Base-by-base conservation (phyloP, 1,284 basidiomycete genomes). In the Fomitopsis schrenkii region DNA sequence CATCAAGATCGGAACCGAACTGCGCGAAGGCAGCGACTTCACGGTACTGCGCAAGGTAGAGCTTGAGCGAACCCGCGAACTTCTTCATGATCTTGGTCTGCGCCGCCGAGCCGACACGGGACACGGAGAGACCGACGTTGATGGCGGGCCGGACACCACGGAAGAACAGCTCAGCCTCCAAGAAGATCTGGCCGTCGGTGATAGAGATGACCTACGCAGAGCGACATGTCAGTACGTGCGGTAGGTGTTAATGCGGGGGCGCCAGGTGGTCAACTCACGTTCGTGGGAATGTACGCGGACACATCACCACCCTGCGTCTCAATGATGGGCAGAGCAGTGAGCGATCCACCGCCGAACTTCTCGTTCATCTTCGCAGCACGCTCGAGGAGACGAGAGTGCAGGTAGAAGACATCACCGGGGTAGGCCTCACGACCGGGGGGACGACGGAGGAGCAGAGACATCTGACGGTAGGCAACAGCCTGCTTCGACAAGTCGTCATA, bases 271-370 rank as follows among this genome's bases (percentile, higher is more conserved):
- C 10, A 44, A 79, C 87, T 62, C 67, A 93, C 88, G 77, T 93
- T 88, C 58, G 90, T 91, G 62, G 90, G 90, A 74, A 97, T 97
- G 83, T 98, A 97, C 57, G 95, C 95, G 59, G 95, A 99, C 76
- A 99, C 97, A 88, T 99, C 97, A 91, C 97, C 97, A 90, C 97
- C 97, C 84, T 99, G 97, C 74, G 97, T 98, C 85, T 99, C 97
- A 79, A 99, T 99, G 81, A 99, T 95, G 74, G 97, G 97, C 54
- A 99, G 90, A 64, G 97, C 97, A 77, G 97, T 99, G 72, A 99
- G 86, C 66, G 97, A 99, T 75, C 97, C 97, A 77, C 94, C 95
- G 77, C 97, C 97, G 79, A 95, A 93, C 75, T 92, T 93, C 71
- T 98, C 94, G 87, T 91, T 97, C 94, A 99, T 97, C 91, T 98